Evolutionary conservation across 495 filamentous ascomycete genomes (phyloP), one percentile per base, ranked within the genome.

Genomic region (Glonium stellatum): DNA sequence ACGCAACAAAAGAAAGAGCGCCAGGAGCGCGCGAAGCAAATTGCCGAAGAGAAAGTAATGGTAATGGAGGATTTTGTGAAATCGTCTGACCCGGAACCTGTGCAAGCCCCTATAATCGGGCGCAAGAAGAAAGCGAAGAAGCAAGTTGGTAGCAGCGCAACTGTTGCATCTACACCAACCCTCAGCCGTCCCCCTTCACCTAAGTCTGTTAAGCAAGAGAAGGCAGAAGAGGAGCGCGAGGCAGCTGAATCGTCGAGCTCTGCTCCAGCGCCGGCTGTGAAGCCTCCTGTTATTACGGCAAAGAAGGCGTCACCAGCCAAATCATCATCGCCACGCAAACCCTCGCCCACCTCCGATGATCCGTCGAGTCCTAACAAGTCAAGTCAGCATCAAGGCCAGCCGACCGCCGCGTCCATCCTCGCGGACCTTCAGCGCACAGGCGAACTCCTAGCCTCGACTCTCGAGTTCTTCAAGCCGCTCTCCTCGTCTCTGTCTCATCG

Each of bases 71-170:
- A 75, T 8, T 72, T 77, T 13, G 66, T 73, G 47, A 76, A 85
- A 58, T 71, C 78, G 5, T 75, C 78, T 42, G 67, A 73, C 12
- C 79, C 83, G 59, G 86, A 89, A 61, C 73, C 77, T 4, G 82
- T 86, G 42, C 88, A 92, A 63, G 89, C 82, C 0, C 90, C 90
- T 2, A 93, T 97, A 42, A 75, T 93, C 41, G 88, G 88, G 31
- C 77, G 90, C 39, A 95, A 95, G 75, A 92, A 92, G 75, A 97
- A 96, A 76, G 84, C 89, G 65, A 93, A 90, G 77, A 95, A 92
- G 75, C 80, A 79, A 12, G 72, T 75, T 21, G 61, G 51, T 58
- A 55, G 34, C 52, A 60, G 34, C n/a, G 22, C 60, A 35, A 71
- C 73, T 25, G 72, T 73, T 11, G 76, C 76, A 10, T 67, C 73